Percentiles rank a stretch among this genome's conserved stretches.
phyloP scores from a whole-genome alignment of 139 green algal species.

The Monoraphidium neglectum region DNA sequence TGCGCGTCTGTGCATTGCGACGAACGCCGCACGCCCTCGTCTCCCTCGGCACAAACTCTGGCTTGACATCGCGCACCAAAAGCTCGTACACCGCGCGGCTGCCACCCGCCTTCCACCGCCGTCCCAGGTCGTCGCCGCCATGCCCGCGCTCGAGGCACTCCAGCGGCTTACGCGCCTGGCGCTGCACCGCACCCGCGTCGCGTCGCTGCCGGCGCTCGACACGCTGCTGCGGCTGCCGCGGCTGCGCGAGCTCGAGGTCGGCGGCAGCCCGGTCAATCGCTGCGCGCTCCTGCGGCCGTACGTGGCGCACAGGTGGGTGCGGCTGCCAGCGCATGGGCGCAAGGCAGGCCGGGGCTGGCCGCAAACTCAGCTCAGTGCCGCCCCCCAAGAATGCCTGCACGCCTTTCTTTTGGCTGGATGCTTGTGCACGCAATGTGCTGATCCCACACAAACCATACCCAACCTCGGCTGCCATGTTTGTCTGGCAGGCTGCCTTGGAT shows the following conservation, averaged over 20 bases:
- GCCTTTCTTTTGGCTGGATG: too few relatives aligned
- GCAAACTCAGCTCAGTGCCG: too few relatives aligned
- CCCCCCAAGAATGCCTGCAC: too few relatives aligned
- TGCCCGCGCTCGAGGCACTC: neutral
- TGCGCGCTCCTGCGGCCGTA: slow-evolving; percentile 18
- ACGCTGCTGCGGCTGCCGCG: slow-evolving; percentile 5
- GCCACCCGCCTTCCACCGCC: neutral
- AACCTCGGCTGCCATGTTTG: too few relatives aligned
- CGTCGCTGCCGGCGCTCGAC: slow-evolving; percentile 20
- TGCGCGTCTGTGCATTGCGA: neutral
- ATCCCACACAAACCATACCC: too few relatives aligned
- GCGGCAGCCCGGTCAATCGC: neutral
- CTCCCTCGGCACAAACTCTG: neutral
- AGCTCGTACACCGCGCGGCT: too few relatives aligned
- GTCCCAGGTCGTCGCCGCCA: neutral
- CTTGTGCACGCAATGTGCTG: too few relatives aligned
- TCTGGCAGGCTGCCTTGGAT: too few relatives aligned
- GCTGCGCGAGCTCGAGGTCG: neutral
- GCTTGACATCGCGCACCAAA: neutral
- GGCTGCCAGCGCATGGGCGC: too few relatives aligned
- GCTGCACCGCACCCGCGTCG: neutral
- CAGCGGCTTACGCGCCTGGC: neutral
- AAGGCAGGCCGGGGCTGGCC: too few relatives aligned
- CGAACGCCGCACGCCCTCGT: neutral
- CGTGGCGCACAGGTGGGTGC: neutral